These are phyloP conservation scores for Myotisia sp. DNA, from an alignment of 2,329 filamentous ascomycete genomes.

Conservation along the genomic window DNA sequence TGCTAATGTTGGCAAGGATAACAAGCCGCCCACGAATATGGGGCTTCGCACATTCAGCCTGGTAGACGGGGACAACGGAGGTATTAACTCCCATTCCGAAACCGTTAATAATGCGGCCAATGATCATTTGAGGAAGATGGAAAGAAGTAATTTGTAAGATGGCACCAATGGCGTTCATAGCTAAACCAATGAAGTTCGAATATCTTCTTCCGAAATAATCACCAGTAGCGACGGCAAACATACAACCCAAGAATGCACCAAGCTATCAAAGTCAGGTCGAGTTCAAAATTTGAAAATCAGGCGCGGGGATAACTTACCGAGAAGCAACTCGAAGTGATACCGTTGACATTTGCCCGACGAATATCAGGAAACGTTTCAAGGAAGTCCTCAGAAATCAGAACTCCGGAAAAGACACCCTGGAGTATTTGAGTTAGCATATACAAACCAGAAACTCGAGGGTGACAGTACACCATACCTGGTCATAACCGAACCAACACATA, in stretches of 20 bases:
- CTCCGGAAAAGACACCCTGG: slow-evolving; percentile 12
- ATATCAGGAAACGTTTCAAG: slow-evolving; percentile 9
- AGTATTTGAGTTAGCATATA: too few species aligned
- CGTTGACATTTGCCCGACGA: slow-evolving; percentile 2
- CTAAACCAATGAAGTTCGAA: slow-evolving; percentile 40
- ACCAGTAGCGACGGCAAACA: slow-evolving; percentile 4
- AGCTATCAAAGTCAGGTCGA: too few species aligned
- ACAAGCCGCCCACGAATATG: slow-evolving; percentile 44
- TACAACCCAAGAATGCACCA: slow-evolving; percentile 5
- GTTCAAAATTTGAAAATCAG: too few species aligned
- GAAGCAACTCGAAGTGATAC: slow-evolving; percentile 4
- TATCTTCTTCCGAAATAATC: slow-evolving; percentile 19
- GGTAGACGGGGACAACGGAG: slow-evolving; percentile 34
- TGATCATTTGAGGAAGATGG: slow-evolving; percentile 33
- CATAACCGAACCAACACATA: slow-evolving; percentile 5
- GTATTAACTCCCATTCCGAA: slow-evolving; percentile 40
- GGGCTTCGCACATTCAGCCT: slow-evolving; percentile 35
- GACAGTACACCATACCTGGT: background rate
- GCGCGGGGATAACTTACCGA: too few species aligned
- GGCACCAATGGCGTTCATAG: slow-evolving; percentile 29
- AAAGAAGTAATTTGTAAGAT: slow-evolving; percentile 13
- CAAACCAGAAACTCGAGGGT: background rate
- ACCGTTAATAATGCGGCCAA: slow-evolving; percentile 35
- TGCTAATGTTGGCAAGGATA: slow-evolving; percentile 38
- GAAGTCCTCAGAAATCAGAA: slow-evolving; percentile 12